Conservation (phyloP, 2,329 filamentous ascomycete genomes). For the Calonectria fujianensis region DNA sequence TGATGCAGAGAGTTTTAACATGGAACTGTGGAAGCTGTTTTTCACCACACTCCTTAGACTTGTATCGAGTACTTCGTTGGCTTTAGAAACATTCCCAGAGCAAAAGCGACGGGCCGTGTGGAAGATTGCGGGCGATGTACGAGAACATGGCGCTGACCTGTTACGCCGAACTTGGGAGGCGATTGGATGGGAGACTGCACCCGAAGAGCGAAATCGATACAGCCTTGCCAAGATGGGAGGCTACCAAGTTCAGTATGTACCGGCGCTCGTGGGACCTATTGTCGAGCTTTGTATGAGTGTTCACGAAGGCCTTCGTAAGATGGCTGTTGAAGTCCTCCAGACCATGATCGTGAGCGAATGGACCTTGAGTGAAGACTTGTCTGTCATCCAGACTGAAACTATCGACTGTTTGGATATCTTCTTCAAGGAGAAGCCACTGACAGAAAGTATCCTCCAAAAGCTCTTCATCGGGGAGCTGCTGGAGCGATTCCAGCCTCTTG, state of each 20-base stretch:
- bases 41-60: constrained; percentile 92
- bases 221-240: constrained; percentile 91
- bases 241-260: constrained; percentile 98
- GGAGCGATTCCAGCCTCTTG: constrained; percentile 84
- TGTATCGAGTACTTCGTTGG: constrained; percentile 90
- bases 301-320: constrained; percentile 90
- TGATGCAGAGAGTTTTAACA: constrained; percentile 93
- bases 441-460: constrained; percentile 93
- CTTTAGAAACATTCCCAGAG: constrained; percentile 96
- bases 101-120: constrained; percentile 97
- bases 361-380: constrained; percentile 94
- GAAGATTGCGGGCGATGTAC: constrained; percentile 98
- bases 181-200: constrained; percentile 94
- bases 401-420: constrained; percentile 94
- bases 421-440: constrained; percentile 92
- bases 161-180: constrained; percentile 92
- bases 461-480: constrained; percentile 92
- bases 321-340: constrained; percentile 94
- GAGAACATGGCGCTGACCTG: constrained; percentile 91
- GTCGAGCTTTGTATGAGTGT: constrained; percentile 96
- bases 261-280: constrained; percentile 91
- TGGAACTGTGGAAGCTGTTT: constrained; percentile 94
- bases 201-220: constrained; percentile 86
- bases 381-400: constrained; percentile 94
- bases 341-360: constrained; percentile 99